These are phyloP conservation scores for Peterozyma toletana DNA, from an alignment of 805 yeast species.

Conservation along the genomic window DNA sequence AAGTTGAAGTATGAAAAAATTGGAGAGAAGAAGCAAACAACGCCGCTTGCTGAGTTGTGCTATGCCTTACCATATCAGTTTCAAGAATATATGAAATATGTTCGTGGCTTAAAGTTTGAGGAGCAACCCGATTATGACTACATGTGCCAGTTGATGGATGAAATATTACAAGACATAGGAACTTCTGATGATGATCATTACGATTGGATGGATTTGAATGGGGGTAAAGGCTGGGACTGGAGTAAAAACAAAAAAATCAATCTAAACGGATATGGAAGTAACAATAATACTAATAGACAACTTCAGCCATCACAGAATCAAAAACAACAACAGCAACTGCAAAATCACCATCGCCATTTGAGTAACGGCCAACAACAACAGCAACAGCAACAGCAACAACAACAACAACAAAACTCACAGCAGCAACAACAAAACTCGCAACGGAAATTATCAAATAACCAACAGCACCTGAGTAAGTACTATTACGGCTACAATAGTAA, in stretches of 20 bases:
- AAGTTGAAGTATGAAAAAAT: constrained; percentile 78
- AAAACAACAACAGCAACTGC: constrained; percentile 13
- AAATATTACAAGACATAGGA: constrained; percentile 49
- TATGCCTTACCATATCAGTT: constrained; percentile 65
- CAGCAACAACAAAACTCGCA: constrained; percentile 15
- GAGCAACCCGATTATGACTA: constrained; percentile 76
- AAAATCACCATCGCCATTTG: constrained; percentile 11
- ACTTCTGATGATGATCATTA: constrained; percentile 60
- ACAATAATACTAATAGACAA: constrained; percentile 1
- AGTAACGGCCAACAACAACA: constrained; percentile 7
- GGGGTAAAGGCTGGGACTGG: constrained; percentile 80
- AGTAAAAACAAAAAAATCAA: constrained; percentile 69
- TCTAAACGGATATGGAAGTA: constrained; percentile 68
- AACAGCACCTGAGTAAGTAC: constrained; percentile 11
- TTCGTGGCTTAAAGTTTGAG: constrained; percentile 64
- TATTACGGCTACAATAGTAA: constrained; percentile 1
- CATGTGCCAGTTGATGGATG: constrained; percentile 52
- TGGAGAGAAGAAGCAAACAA: constrained; percentile 71
- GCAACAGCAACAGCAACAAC: constrained; percentile 10
- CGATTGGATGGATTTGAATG: constrained; percentile 77
- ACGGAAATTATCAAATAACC: constrained; percentile 15
- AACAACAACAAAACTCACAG: constrained; percentile 14
- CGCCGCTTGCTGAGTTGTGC: constrained; percentile 56
- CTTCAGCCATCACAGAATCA: constrained; percentile 14
- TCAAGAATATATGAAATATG: constrained; percentile 65